Conservation (phyloP, 2,329 filamentous ascomycete genomes). For the Penicillium hordei region DNA sequence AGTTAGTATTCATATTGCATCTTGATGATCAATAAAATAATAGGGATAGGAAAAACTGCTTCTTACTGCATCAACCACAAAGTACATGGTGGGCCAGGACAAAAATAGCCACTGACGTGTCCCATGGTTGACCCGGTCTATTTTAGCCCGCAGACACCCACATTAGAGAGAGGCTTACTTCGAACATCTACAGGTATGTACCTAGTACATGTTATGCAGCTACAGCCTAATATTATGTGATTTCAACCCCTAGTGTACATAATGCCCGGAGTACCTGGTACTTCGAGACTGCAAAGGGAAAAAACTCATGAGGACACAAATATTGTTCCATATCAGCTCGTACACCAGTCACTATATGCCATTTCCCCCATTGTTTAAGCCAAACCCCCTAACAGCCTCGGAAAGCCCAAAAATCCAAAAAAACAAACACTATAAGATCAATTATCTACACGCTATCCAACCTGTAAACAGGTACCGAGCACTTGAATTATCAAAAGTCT, state of each 20-base stretch:
- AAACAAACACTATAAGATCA: neutral
- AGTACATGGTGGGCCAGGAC: conserved; percentile 4
- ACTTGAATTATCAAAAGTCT: conserved; percentile 20
- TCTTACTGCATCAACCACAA: too few species aligned
- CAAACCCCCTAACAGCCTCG: neutral
- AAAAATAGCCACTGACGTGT: conserved; percentile 22
- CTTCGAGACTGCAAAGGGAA: neutral
- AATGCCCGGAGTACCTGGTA: neutral
- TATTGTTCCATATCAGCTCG: too few species aligned
- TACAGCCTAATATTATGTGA: neutral
- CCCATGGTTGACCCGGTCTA: conserved; percentile 22
- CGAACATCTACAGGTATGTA: neutral
- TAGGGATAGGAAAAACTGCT: neutral
- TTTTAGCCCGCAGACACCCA: conserved; percentile 16
- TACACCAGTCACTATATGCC: neutral
- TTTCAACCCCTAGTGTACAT: too few species aligned
- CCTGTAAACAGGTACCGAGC: neutral
- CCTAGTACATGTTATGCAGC: neutral
- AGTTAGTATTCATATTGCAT: neutral
- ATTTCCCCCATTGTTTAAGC: neutral
- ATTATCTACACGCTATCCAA: neutral
- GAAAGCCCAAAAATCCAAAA: neutral
- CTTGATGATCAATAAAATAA: neutral
- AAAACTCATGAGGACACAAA: neutral
- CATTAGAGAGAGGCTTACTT: conserved; percentile 7